Evolutionary conservation across 2,329 filamentous ascomycete genomes (phyloP), one percentile per base, ranked within the genome.

Genomic region (Epichloe glyceriae): DNA sequence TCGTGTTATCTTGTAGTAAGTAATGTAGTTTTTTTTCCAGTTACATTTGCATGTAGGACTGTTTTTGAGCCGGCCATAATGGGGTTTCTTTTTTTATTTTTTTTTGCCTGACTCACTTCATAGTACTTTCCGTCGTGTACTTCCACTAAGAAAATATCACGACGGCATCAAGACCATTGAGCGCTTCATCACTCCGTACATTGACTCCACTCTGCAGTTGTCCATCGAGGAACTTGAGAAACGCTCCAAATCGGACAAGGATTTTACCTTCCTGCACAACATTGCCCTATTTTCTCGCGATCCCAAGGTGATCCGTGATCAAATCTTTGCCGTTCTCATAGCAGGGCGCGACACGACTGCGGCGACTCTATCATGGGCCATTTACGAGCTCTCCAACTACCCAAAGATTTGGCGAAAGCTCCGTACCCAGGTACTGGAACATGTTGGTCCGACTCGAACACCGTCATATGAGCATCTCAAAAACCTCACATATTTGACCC

Each of bases 301-400:
- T 62, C 73, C 74, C 52, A 77, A 74, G 48, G 78, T 89, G 3
- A 76, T 96, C 15, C 86, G 88, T 34, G 89, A 95, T 66, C 89
- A 96, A 66, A 74, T 95, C 46, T 79, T 93, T 22, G 83, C 85
- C 39, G 78, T 95, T 7, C 77, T 96, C 3, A 76, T 96, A 14
- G 90, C 90, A 1, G 89, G 88, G 6, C 78, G 86, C 34, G 90
- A 96, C 66, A 95, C 89, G 8, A 96, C 90, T 0, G 89, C 89
- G 20, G 79, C 77, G 19, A 89, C 86, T 0, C 75, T 96, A 0
- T 85, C 83, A 0, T 95, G 88, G 84, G 74, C 79, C 37, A 74
- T 95, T 51, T 93, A 91, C 66, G 88, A 95, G 66, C 74, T 96
- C 1, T 78, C 83, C 37, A 79, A 81, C 14, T 75, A 86, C 57